These are phyloP conservation scores for Teunomyces funiuensis DNA, from an alignment of 805 yeast species.

Conservation along the genomic window DNA sequence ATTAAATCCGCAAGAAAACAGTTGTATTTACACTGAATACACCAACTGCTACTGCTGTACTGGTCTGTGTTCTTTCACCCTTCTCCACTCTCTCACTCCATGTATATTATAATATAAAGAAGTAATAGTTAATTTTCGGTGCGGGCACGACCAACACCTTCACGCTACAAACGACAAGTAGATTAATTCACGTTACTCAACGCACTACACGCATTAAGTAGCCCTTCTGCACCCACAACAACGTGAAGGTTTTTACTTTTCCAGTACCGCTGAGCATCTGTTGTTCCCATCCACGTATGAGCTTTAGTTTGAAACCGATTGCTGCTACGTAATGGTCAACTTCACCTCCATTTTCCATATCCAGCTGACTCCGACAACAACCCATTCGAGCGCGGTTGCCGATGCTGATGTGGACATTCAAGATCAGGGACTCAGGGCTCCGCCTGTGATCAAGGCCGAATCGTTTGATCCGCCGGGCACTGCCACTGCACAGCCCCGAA, in stretches of 20 bases:
- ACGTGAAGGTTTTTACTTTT: not conserved
- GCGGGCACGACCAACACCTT: not conserved
- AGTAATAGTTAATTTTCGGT: not conserved
- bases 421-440: conserved; percentile 9
- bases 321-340: conserved; percentile 3
- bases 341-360: conserved; percentile 3
- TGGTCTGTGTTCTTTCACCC: not conserved
- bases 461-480: conserved; percentile 5
- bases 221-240: not conserved
- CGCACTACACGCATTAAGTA: not conserved
- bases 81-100: not conserved
- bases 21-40: too few relatives aligned
- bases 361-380: not conserved
- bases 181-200: not conserved
- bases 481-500: conserved; percentile 8
- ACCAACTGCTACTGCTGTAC: too few relatives aligned
- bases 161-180: not conserved
- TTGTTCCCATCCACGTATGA: too few relatives aligned
- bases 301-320: not conserved
- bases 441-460: conserved; percentile 12
- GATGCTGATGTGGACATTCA: not conserved
- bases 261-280: too few relatives aligned
- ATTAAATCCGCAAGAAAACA: too few relatives aligned
- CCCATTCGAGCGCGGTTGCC: not conserved
- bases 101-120: conserved; percentile 1